phyloP scores from a whole-genome alignment of 1,284 basidiomycete genomes.

The Sanghuangporus weigelae region DNA sequence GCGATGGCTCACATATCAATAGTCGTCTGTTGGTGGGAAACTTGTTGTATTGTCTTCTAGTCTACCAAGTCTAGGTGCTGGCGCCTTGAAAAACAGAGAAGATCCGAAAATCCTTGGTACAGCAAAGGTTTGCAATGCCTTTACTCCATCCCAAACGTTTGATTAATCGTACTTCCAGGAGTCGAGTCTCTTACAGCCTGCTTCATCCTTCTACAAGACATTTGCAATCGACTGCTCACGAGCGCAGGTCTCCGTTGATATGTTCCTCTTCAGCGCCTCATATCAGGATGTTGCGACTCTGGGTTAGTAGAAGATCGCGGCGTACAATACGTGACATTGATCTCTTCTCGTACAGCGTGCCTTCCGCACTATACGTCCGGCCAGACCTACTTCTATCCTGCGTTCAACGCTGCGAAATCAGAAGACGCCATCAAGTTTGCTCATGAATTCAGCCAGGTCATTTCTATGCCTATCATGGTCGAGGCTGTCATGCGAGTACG shows the following conservation, averaged over 20 bases:
- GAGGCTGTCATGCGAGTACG: conserved; percentile 98
- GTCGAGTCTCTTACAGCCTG: conserved; percentile 82
- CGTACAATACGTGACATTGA: background rate
- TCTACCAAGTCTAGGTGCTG: conserved; percentile 85
- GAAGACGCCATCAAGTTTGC: conserved; percentile 99
- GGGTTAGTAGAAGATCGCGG: conserved; percentile 37
- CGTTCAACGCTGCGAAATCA: conserved; percentile 90
- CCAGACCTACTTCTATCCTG: conserved; percentile 97
- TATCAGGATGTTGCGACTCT: conserved; percentile 97
- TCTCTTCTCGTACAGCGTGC: conserved; percentile 49
- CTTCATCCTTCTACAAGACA: conserved; percentile 95
- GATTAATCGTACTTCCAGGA: conserved; percentile 43
- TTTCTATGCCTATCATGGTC: conserved; percentile 93
- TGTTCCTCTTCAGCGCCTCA: conserved; percentile 93
- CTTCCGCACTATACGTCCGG: conserved; percentile 98
- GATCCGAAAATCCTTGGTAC: conserved; percentile 97
- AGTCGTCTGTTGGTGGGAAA: conserved; percentile 92
- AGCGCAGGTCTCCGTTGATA: conserved; percentile 96
- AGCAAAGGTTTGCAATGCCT: conserved; percentile 59
- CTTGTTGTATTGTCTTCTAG: conserved; percentile 87
- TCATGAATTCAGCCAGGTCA: conserved; percentile 91
- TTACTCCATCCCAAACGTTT: background rate
- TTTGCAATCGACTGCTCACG: conserved; percentile 99
- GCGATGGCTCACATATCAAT: conserved; percentile 4
- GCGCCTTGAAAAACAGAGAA: conserved; percentile 92